Conservation (phyloP, 805 yeast genomes). For the Kazachstania kunashirensis region DNA sequence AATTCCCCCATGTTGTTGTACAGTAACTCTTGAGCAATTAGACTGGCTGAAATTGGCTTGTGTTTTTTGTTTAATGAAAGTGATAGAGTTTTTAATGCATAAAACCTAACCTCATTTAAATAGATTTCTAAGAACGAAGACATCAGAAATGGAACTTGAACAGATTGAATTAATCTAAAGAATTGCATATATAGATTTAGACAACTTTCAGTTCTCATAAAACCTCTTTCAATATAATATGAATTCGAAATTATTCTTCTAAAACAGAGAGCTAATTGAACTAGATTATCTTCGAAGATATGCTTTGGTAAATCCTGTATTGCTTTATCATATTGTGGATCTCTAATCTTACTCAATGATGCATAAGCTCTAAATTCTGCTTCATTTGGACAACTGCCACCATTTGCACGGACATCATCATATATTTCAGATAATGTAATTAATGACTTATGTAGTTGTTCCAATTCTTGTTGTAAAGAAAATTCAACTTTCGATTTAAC, state of each 20-base stretch:
- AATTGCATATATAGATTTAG: conserved; percentile 53
- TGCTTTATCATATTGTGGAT: conserved; percentile 74
- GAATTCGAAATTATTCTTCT: conserved; percentile 61
- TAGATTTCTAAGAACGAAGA: conserved; percentile 71
- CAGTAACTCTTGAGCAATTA: conserved; percentile 45
- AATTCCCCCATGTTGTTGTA: conserved; percentile 55
- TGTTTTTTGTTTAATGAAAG: conserved; percentile 61
- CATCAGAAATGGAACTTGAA: conserved; percentile 53
- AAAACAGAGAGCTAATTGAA: conserved; percentile 65
- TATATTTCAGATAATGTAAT: conserved; percentile 86
- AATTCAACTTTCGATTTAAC: conserved; percentile 61
- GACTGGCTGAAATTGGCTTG: conserved; percentile 46
- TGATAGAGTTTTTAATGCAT: conserved; percentile 59
- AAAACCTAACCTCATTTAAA: conserved; percentile 67
- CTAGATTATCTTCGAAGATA: conserved; percentile 42
- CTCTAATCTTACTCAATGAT: conserved; percentile 66
- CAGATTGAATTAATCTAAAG: conserved; percentile 45
- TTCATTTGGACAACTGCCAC: conserved; percentile 68
- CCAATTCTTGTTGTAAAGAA: conserved; percentile 91
- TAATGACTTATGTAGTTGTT: conserved; percentile 83
- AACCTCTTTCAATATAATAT: conserved; percentile 45
- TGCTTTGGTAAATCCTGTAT: conserved; percentile 55
- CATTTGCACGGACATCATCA: conserved; percentile 62
- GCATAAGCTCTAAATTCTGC: conserved; percentile 90
- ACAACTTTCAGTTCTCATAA: conserved; percentile 44